phyloP scores from a whole-genome alignment of 371 early-diverging fungal genomes.

The Mucor plumbeus region DNA sequence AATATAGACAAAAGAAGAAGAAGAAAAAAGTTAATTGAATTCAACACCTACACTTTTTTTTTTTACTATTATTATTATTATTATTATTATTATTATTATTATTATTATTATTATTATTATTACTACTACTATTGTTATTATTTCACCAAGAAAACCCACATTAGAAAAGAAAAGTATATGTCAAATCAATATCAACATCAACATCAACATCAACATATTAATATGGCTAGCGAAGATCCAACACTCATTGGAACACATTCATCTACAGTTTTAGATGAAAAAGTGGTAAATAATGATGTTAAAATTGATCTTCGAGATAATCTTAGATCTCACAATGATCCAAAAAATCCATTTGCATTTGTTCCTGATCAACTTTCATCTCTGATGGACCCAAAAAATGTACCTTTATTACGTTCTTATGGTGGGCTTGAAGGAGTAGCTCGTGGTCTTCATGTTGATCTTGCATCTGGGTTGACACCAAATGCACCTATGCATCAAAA shows the following conservation, averaged over 20 bases:
- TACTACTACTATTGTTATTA: too few species aligned
- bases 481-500: conserved; percentile 25
- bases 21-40: not conserved
- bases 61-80: too few species aligned
- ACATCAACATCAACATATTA: conserved; percentile 14
- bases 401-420: conserved; percentile 46
- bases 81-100: too few species aligned
- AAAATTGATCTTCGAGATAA: conserved; percentile 33
- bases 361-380: conserved; percentile 51
- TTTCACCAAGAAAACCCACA: too few species aligned
- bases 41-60: not conserved
- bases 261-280: conserved; percentile 24
- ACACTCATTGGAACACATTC: conserved; percentile 27
- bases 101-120: too few species aligned
- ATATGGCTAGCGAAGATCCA: conserved; percentile 29
- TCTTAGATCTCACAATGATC: conserved; percentile 45
- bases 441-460: conserved; percentile 60
- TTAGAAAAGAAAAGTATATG: too few species aligned
- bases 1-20: too few species aligned
- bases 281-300: conserved; percentile 9
- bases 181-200: conserved; percentile 15
- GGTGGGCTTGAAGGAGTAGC: conserved; percentile 61
- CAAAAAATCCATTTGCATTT: conserved; percentile 60
- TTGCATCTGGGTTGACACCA: conserved; percentile 49
- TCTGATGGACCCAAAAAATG: conserved; percentile 64